Evolutionary conservation across 169 alveolate species (phyloP), one percentile per base, ranked within the genome.

Genomic region (Cryptosporidium meleagridis): DNA sequence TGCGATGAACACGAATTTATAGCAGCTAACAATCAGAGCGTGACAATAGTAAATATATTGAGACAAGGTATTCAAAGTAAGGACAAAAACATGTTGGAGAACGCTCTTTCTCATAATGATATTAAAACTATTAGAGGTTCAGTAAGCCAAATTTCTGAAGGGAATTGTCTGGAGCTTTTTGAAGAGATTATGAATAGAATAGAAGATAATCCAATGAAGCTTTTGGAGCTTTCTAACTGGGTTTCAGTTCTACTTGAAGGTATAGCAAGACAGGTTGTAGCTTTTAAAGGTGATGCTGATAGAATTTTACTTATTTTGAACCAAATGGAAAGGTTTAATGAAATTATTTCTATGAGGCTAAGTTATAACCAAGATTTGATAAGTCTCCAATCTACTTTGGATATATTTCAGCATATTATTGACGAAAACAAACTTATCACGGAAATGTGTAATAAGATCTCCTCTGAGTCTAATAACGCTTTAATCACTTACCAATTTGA

Each of bases 271-370:
- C 21, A 45, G n/a, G 23, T 35, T 6, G 52, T 35, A n/a, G 16
- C 52, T 12, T 73, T 44, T 31, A 73, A 37, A 23, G 70, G 86
- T 1, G 58, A 73, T 41, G 0, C 51, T 18, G 23, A 18, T n/a
- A 0, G 61, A 29, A 65, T 67, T 3, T 45, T 37, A n/a, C 48
- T 80, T 4, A 80, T 80, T 65, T 26, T 80, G 45, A 44, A 65
- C 29, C 75, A 80, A 26, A 80, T 80, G 89, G 75, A 65, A 29
- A 80, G 75, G 41, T 39, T 80, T n/a, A 59, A 80, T 62, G 89
- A 80, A 37, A 80, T 80, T 21, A 80, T 62, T 62, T 59, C 62
- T 2, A 44, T 65, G 68, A 35, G 89, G 55, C 33, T 80, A n/a
- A 80, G 89, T 26, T 80, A 65, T 14, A 80, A 80, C 53, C 31